phyloP scores from a whole-genome alignment of 371 early-diverging fungal species.

The Mucor lusitanicus region DNA sequence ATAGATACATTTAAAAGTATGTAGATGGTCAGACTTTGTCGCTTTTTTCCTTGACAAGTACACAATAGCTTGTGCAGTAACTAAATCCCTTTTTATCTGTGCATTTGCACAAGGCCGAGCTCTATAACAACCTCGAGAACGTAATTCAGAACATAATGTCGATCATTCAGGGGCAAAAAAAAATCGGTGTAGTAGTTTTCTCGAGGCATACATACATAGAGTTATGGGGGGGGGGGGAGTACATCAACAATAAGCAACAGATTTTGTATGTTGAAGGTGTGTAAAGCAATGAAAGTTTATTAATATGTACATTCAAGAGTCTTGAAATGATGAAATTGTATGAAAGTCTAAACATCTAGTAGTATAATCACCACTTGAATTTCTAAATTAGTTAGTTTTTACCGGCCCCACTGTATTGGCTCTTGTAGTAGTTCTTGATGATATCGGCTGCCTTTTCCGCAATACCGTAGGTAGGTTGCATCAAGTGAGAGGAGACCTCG shows the following conservation, averaged over 20 bases:
- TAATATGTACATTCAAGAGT: not conserved
- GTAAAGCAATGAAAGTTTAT: not conserved
- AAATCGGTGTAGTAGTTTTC: no score
- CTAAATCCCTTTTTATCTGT: not conserved
- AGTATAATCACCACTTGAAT: no score
- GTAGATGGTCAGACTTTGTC: not conserved
- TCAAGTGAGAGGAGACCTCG: slow-evolving; percentile 20
- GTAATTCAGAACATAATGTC: not conserved
- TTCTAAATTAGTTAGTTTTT: no score
- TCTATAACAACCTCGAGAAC: not conserved
- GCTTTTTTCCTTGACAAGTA: not conserved
- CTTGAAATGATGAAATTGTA: not conserved
- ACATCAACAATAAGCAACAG: not conserved
- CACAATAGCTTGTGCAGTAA: not conserved
- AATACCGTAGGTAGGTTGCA: slow-evolving; percentile 19
- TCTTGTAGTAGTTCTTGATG: slow-evolving; percentile 43
- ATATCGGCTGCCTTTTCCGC: slow-evolving; percentile 47
- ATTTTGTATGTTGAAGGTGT: not conserved
- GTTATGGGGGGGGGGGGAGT: not conserved
- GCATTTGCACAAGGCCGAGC: not conserved
- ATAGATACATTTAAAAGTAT: not conserved
- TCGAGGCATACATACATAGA: no score
- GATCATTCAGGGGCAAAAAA: not conserved
- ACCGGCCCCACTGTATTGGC: not conserved
- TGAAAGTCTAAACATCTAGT: not conserved